A percentile compares a stretch with the other conserved stretches of the same genome.
Conservation (phyloP, 352 stramenopile species). For the Globisporangium camurandrum region DNA sequence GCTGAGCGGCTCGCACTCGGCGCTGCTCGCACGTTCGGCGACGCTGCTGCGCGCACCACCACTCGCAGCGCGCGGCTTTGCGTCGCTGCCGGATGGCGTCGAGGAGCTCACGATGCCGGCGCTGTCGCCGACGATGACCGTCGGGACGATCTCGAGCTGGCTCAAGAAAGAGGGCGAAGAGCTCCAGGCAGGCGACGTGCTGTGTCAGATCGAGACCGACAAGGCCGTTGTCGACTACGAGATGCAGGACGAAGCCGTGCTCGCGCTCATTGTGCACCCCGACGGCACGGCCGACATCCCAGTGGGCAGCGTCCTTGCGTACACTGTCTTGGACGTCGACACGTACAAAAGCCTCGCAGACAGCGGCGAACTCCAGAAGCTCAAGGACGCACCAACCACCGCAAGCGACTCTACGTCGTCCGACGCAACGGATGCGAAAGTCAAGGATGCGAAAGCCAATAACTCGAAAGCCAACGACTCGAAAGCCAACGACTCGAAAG, state of each 20-base stretch:
- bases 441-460: constrained; percentile 4
- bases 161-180: constrained; percentile 89
- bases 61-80: constrained; percentile 23
- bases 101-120: constrained; percentile 89
- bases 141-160: constrained; percentile 91
- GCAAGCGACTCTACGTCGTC: constrained; percentile 8
- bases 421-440: constrained; percentile 4
- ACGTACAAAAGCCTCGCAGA: constrained; percentile 52
- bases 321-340: constrained; percentile 92
- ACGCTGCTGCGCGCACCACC: constrained; percentile 4
- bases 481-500: too few species aligned
- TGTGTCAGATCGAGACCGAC: constrained; percentile 98
- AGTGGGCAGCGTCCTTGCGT: constrained; percentile 90
- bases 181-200: constrained; percentile 87
- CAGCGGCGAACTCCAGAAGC: constrained; percentile 44
- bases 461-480: too few species aligned
- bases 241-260: constrained; percentile 94
- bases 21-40: constrained; percentile 11
- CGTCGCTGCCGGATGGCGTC: constrained; percentile 65
- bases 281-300: constrained; percentile 86
- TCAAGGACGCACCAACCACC: constrained; percentile 21
- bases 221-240: constrained; percentile 99
- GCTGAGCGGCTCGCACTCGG: constrained; percentile 7
- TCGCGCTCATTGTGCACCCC: constrained; percentile 91
- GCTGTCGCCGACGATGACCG: constrained; percentile 96